phyloP scores from a whole-genome alignment of 148 eudicot species.

The Rhododendron ferrugineum region DNA sequence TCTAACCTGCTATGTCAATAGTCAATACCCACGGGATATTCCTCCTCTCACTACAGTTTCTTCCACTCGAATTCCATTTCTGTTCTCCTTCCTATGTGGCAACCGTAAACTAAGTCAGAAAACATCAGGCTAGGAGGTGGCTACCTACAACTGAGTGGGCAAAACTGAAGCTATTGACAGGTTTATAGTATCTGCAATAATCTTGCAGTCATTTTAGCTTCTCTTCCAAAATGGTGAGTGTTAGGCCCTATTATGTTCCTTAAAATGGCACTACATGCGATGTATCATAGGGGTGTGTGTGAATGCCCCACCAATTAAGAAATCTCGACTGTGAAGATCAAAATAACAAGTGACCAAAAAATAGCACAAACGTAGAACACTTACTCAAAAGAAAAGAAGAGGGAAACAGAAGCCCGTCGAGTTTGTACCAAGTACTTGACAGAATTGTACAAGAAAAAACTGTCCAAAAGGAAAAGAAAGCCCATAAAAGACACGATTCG shows the following conservation, averaged over 20 bases:
- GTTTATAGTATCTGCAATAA: background rate
- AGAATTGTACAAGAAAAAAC: conserved; percentile 66
- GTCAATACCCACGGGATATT: background rate
- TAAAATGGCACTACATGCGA: background rate
- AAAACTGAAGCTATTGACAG: background rate
- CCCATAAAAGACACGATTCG: conserved; percentile 94
- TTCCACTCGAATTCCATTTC: background rate
- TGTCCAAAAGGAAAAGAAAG: conserved; percentile 73
- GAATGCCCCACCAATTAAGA: background rate
- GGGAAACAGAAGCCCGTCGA: conserved; percentile 84
- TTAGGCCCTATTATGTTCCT: background rate
- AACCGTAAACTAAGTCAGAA: background rate
- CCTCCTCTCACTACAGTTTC: background rate
- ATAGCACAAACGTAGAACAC: conserved; percentile 3
- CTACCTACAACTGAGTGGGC: background rate
- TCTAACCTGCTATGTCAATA: background rate
- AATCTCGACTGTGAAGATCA: background rate
- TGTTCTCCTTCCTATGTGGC: background rate
- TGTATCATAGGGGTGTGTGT: background rate
- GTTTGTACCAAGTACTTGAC: conserved; percentile 68
- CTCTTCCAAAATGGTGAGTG: background rate
- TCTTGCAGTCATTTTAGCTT: background rate
- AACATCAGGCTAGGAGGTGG: background rate
- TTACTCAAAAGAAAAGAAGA: conserved; percentile 97
- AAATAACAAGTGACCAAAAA: background rate